phyloP scores from a whole-genome alignment of 768 basidiomycete genomes.

The Rhizopogon vulgaris region DNA sequence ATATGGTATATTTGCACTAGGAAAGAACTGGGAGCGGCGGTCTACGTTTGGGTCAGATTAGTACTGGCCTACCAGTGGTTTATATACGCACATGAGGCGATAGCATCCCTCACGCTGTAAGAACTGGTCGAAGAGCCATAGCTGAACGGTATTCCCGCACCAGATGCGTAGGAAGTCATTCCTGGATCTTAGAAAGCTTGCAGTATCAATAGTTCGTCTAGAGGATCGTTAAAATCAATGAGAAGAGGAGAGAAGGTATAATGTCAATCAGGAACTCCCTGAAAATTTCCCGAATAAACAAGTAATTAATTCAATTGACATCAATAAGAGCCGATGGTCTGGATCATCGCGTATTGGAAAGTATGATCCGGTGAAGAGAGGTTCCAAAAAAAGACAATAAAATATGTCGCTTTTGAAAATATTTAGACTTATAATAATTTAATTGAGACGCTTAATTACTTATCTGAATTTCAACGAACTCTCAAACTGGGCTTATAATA shows the following conservation, averaged over 20 bases:
- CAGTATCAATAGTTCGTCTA: background rate
- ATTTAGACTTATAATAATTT: no score
- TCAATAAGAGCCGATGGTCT: no score
- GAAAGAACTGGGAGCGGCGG: constrained; percentile 62
- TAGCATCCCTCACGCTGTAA: constrained; percentile 46
- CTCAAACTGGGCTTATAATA: background rate
- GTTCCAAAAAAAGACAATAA: no score
- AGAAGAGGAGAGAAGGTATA: background rate
- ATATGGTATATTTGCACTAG: constrained; percentile 51
- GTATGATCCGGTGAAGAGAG: no score
- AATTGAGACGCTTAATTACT: no score
- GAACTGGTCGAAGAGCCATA: constrained; percentile 45
- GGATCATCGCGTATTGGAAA: no score
- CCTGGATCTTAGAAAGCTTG: background rate
- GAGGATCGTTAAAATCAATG: background rate
- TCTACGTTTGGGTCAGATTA: constrained; percentile 33
- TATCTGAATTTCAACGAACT: background rate
- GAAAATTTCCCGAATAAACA: no score
- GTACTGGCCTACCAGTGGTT: background rate
- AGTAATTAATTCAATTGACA: no score
- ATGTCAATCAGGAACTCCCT: background rate
- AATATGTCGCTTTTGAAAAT: no score
- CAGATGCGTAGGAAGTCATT: constrained; percentile 43
- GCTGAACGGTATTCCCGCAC: constrained; percentile 26
- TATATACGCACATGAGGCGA: constrained; percentile 49